Base-by-base conservation (phyloP, 2,329 filamentous ascomycete species). In the Elsinoe batatas region DNA sequence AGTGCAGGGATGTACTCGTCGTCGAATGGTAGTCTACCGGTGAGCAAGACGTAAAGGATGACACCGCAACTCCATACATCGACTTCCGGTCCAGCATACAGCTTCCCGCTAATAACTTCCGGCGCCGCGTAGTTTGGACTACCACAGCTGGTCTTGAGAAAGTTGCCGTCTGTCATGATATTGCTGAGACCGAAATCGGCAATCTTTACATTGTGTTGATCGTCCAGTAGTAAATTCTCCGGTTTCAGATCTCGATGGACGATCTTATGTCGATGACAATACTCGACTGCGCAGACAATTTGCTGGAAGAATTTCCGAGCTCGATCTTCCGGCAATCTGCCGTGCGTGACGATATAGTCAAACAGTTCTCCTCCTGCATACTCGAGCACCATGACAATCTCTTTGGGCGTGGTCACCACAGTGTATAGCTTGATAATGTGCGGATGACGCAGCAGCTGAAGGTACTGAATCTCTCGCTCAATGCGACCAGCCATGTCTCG, bases 91-190 rank as follows among this genome's bases (percentile, higher is more conserved):
- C 93, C 93, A 15, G 93, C 93, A 68, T 98, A 98, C 55, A 97
- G 78, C 76, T 97, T 98, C 20, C 93, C 93, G 56, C 91, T 93
- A 66, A 98, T 97, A 58, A 98, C 93, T 70, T 98, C 93, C 5
- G 93, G 93, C 1, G 93, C 93, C 11, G 93, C 93, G 70, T 98
- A 98, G 71, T 98, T 98, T 40, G 93, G 93, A 67, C 91, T 97
- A 54, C 93, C 93, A 66, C 93, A 98, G 69, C 91, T 97, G 1
- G 93, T 98, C 75, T 96, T 97, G 65, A 98, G 81, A 68, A 98
- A 98, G 69, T 98, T 98, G 22, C 93, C 93, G 68, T 98, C 93
- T 0, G 93, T 97, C 93, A 98, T 98, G 73, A 98, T 98, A 69
- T 98, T 98, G 76, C 91, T 97, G 57, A 98, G 78, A 57, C 93